Conservation (phyloP, 129 eudicot genomes). For the Tanacetum coccineum region DNA sequence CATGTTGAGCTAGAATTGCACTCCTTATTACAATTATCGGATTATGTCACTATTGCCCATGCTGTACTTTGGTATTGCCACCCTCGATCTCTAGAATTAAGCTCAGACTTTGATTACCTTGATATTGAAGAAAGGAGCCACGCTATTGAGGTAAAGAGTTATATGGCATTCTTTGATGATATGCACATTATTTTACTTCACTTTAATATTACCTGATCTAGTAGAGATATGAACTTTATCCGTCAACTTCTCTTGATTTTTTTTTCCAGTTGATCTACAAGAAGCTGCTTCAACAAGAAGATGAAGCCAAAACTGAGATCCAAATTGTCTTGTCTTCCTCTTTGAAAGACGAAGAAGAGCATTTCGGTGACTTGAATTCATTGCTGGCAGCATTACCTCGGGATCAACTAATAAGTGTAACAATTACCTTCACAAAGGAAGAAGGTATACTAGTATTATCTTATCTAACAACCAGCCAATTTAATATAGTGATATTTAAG, state of each 20-base stretch:
- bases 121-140: no score
- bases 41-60: background rate
- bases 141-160: no score
- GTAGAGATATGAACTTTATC: no score
- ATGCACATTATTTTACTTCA: background rate
- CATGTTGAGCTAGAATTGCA: conserved; percentile 8
- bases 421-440: conserved; percentile 10
- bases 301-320: background rate
- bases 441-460: background rate
- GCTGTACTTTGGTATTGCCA: conserved; percentile 11
- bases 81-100: background rate
- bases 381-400: background rate
- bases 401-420: background rate
- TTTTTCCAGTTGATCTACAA: background rate
- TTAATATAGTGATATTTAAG: background rate
- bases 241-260: background rate
- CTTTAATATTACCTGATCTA: no score
- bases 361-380: background rate
- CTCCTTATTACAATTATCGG: background rate
- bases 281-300: conserved; percentile 14
- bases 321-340: background rate
- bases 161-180: background rate
- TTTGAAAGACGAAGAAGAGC: background rate
- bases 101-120: no score
- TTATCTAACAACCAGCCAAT: background rate